Percentiles rank a stretch among this genome's conserved stretches.
These are phyloP conservation scores for Protomyces inundatus DNA, from an alignment of 1,139 yeast species.

Conservation along the genomic window DNA sequence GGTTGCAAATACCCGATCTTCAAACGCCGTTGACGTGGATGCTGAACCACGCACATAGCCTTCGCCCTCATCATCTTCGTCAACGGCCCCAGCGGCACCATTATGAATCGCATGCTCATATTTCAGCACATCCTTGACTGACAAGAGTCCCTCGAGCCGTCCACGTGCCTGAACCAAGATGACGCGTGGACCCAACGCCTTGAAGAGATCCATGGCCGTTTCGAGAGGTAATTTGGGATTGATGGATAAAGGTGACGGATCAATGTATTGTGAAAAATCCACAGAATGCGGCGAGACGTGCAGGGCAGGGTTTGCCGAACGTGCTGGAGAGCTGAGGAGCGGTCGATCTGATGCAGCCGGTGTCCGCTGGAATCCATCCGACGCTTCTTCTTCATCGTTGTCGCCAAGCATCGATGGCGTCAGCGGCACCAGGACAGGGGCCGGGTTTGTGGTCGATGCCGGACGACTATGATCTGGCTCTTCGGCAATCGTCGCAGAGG, in stretches of 20 bases:
- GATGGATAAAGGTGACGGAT: conserved; percentile 61
- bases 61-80: not conserved
- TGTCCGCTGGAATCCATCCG: not conserved
- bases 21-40: not conserved
- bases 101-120: conserved; percentile 36
- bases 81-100: not conserved
- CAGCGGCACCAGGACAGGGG: not conserved
- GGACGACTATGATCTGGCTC: not conserved
- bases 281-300: conserved; percentile 27
- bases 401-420: not conserved
- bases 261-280: conserved; percentile 48
- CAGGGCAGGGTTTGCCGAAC: not conserved
- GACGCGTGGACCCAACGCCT: conserved; percentile 73
- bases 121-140: conserved; percentile 62
- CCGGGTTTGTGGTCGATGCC: not conserved
- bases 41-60: not conserved
- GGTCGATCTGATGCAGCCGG: not conserved
- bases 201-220: conserved; percentile 62
- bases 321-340: not conserved
- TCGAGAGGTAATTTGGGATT: conserved; percentile 54
- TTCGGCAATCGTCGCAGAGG: not conserved
- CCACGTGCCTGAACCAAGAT: conserved; percentile 60
- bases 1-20: not conserved
- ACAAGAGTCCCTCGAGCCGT: conserved; percentile 53
- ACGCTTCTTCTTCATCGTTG: not conserved